Evolutionary conservation across 1,284 basidiomycete species (phyloP), one percentile per base, ranked within the genome.

Genomic region (Cutaneotrichosporon dermatis): DNA sequence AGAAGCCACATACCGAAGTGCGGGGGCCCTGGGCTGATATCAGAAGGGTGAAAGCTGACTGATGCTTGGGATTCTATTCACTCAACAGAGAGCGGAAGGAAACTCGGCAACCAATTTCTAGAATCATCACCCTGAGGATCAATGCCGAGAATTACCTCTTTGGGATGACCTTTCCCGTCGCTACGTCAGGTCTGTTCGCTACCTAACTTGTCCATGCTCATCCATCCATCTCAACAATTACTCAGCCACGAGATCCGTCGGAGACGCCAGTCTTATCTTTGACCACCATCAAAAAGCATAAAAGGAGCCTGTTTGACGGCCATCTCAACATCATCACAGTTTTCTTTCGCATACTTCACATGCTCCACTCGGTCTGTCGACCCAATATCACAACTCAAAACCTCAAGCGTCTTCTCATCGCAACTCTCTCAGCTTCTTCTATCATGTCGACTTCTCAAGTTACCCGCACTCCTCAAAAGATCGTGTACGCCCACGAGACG

Each of bases 401-500:
- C 48, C 55, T 56, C 33, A 55, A 55, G 40, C 25, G 50, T 51
- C 36, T 57, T 37, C 49, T 37, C 56, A 35, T 53, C 56, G 49
- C 40, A 55, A 40, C 52, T 34, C 44, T 44, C 45, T 37, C 51
- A 42, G 51, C 43, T 48, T 41, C 34, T 13, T n/a, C 57, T 13
- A 57, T 48, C 33, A 59, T 49, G 46, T 13, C 46, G 13, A 16
- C 33, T 11, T 34, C 40, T 15, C 44, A 58, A 39, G 43, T 63
- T 36, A 60, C 59, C 51, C 86, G 93, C 35, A 78, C 73, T 13
- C 86, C 93, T 11, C 76, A 84, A 59, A 88, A 92, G 76, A 84
- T 84, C 62, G 88, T 95, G 8, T 80, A 72, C 55, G 86, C 92
- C 0, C 78, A 87, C 13, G 92, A 96, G 76, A 88, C 87, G 3